phyloP scores from a whole-genome alignment of 345 rosid genomes.

The Syzygium oleosum region DNA sequence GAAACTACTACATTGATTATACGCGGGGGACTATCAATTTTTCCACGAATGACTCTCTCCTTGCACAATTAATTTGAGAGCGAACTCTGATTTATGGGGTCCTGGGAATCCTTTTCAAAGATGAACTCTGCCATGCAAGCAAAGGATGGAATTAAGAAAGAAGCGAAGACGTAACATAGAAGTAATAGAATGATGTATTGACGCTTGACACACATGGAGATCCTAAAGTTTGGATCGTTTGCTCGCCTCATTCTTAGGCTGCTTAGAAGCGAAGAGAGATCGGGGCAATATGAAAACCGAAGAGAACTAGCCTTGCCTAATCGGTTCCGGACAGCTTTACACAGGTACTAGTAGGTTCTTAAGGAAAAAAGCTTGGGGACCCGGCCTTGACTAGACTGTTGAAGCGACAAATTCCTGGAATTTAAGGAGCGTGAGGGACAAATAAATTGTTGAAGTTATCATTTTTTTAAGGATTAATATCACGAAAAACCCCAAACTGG shows the following conservation, averaged over 20 bases:
- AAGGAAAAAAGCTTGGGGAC: not conserved
- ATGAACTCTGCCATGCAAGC: not conserved
- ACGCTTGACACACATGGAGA: not conserved
- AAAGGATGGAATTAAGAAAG: not conserved
- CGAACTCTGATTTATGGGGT: not conserved
- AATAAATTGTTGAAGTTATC: too few species aligned
- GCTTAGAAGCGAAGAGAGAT: not conserved
- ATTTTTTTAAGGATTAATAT: too few species aligned
- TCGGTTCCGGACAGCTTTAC: not conserved
- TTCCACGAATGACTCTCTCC: not conserved
- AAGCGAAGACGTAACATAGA: not conserved
- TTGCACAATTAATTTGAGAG: not conserved
- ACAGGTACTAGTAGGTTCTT: not conserved
- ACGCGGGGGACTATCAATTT: not conserved
- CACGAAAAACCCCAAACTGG: too few species aligned
- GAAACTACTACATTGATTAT: not conserved
- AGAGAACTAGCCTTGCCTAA: not conserved
- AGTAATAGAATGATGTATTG: not conserved
- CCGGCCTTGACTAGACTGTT: not conserved
- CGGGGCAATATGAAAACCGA: not conserved
- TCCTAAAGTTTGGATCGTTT: not conserved
- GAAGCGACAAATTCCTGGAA: too few species aligned
- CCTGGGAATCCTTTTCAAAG: not conserved
- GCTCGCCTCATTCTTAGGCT: not conserved
- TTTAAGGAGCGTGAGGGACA: too few species aligned